phyloP scores from a whole-genome alignment of 2,329 filamentous ascomycete genomes.

The Aureobasidium sp. region DNA sequence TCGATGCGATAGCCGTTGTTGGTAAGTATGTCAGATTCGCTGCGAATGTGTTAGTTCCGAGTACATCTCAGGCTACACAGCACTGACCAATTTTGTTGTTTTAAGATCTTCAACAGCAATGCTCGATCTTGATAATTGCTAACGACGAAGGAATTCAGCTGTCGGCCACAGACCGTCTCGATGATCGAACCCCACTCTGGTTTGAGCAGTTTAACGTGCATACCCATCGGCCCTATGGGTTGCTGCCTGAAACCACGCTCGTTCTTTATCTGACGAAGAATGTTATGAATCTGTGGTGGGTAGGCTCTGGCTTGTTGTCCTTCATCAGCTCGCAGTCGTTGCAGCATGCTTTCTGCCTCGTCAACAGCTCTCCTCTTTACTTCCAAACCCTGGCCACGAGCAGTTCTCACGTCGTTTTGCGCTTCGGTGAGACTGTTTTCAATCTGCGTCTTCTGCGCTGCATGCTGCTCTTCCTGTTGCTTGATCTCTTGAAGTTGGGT shows the following conservation, averaged over 20 bases:
- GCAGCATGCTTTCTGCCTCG: constrained; percentile 43
- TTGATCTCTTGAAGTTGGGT: constrained; percentile 31
- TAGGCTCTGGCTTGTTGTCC: constrained; percentile 59
- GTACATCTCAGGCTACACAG: not conserved
- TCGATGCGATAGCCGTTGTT: constrained; percentile 51
- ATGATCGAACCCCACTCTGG: constrained; percentile 78
- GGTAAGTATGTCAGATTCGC: constrained; percentile 50
- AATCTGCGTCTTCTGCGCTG: constrained; percentile 32
- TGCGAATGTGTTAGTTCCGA: not conserved
- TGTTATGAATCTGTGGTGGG: constrained; percentile 51
- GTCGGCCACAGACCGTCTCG: constrained; percentile 65
- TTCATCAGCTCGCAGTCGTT: constrained; percentile 48
- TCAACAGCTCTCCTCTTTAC: constrained; percentile 22
- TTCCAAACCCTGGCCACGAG: constrained; percentile 23
- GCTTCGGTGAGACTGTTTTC: constrained; percentile 31
- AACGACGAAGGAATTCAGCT: constrained; percentile 73
- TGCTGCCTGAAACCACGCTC: constrained; percentile 61
- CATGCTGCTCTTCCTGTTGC: constrained; percentile 40
- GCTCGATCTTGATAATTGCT: constrained; percentile 67
- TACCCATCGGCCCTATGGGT: constrained; percentile 78
- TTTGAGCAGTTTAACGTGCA: constrained; percentile 66
- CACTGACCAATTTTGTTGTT: constrained; percentile 45
- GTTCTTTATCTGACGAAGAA: constrained; percentile 62
- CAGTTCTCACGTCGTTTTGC: constrained; percentile 30
- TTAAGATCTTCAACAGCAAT: constrained; percentile 61